phyloP scores from a whole-genome alignment of 2,329 filamentous ascomycete genomes.

The Orbilia quercus region DNA sequence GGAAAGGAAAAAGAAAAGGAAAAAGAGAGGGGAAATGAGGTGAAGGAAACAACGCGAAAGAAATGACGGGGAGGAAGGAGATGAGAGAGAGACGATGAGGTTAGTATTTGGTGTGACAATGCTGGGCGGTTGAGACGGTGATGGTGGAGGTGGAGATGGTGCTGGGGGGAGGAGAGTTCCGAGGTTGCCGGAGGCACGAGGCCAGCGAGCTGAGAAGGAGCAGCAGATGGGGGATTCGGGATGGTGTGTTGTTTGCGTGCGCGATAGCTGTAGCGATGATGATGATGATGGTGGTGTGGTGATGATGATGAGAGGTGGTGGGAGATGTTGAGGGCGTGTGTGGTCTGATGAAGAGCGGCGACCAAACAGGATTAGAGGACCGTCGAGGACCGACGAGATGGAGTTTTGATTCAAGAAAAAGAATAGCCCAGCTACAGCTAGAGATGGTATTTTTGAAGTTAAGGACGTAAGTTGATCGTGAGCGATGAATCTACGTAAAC shows the following conservation, averaged over 20 bases:
- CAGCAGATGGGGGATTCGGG: background rate
- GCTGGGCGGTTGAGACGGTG: slow-evolving; percentile 4
- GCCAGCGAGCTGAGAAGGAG: background rate
- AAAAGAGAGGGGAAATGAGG: background rate
- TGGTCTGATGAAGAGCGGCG: background rate
- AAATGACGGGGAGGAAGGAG: background rate
- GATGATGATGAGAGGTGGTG: background rate
- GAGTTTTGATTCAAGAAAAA: too few relatives aligned
- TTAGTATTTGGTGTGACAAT: slow-evolving; percentile 16
- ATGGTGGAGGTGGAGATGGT: too few relatives aligned
- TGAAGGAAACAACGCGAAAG: background rate
- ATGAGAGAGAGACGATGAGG: background rate
- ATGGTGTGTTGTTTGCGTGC: background rate
- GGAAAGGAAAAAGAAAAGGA: background rate
- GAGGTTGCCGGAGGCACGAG: slow-evolving; percentile 12
- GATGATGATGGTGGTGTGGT: background rate
- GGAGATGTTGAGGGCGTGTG: background rate
- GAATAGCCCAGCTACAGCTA: background rate
- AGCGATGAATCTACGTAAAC: background rate
- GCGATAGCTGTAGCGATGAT: background rate
- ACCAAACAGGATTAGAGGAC: slow-evolving; percentile 4
- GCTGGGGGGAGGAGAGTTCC: slow-evolving; percentile 5
- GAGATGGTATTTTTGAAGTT: background rate
- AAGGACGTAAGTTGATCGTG: background rate
- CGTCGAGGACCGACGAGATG: slow-evolving; percentile 22